Conservation (phyloP, 2,329 filamentous ascomycete species). For the Neocatenulostroma microsporum region DNA sequence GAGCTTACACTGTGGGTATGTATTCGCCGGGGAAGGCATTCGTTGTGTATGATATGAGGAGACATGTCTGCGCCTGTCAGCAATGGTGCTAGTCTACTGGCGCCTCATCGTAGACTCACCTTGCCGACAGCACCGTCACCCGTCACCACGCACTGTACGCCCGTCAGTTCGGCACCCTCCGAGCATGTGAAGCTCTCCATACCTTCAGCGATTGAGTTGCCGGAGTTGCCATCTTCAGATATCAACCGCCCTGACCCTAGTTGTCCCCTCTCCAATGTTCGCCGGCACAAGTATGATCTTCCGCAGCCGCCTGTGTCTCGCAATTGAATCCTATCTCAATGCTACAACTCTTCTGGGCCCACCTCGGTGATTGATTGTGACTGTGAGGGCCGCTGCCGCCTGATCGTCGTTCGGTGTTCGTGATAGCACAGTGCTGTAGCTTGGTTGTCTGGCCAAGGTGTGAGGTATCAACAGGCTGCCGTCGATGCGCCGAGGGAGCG, state of each 20-base stretch:
- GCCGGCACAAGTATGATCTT: no score
- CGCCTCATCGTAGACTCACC: slow-evolving; percentile 45
- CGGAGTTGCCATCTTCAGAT: slow-evolving; percentile 58
- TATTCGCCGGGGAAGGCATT: slow-evolving; percentile 99
- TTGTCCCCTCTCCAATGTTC: no score
- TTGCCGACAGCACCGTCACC: slow-evolving; percentile 99
- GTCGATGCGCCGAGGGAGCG: background rate
- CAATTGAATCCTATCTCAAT: no score
- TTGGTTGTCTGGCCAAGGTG: no score
- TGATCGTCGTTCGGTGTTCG: no score
- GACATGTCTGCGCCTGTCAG: slow-evolving; percentile 66
- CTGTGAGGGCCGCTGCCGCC: no score
- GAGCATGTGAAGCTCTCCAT: slow-evolving; percentile 17
- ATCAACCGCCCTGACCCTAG: slow-evolving; percentile 1
- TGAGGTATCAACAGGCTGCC: no score
- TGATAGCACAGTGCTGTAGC: no score
- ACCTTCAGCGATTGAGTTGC: slow-evolving; percentile 91
- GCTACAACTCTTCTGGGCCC: no score
- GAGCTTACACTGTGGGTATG: slow-evolving; percentile 84
- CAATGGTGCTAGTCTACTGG: background rate
- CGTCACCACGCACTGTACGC: slow-evolving; percentile 72
- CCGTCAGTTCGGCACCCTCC: slow-evolving; percentile 1
- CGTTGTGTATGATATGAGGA: slow-evolving; percentile 98
- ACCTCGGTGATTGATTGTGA: no score
- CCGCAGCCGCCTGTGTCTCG: no score